These are phyloP conservation scores for Zopfia rhizophila DNA, from an alignment of 2,329 filamentous ascomycete species.

Conservation along the genomic window DNA sequence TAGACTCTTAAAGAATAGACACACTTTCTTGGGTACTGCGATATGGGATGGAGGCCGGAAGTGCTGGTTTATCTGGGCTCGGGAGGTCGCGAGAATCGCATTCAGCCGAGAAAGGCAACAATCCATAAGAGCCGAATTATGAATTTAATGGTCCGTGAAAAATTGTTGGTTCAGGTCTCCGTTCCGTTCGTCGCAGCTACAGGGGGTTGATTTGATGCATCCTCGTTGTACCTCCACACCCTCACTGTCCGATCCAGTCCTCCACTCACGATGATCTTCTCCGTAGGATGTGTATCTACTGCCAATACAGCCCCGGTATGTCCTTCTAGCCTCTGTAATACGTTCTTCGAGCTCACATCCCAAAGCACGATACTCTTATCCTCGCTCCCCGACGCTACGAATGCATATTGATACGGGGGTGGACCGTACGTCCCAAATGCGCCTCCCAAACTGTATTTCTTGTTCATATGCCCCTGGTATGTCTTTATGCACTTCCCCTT, in stretches of 20 bases:
- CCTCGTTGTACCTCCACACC: constrained; percentile 65
- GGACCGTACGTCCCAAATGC: constrained; percentile 77
- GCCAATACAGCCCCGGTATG: constrained; percentile 69
- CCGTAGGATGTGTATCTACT: constrained; percentile 67
- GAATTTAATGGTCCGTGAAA: too few relatives aligned
- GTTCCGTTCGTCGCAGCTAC: too few relatives aligned
- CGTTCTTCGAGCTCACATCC: constrained; percentile 87
- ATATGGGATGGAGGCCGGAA: too few relatives aligned
- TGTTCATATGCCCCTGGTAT: constrained; percentile 91
- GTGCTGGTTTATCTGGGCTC: too few relatives aligned
- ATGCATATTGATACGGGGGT: constrained; percentile 59
- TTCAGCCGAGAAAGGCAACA: too few relatives aligned
- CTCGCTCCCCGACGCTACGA: constrained; percentile 86
- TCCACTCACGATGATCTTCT: constrained; percentile 68
- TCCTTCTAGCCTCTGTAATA: constrained; percentile 73
- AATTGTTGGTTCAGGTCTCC: too few relatives aligned
- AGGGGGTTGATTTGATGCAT: too few relatives aligned
- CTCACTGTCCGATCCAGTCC: constrained; percentile 70
- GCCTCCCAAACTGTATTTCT: constrained; percentile 83
- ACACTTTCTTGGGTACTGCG: too few relatives aligned
- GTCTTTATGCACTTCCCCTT: constrained; percentile 94
- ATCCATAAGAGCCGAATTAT: too few relatives aligned
- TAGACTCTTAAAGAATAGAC: too few relatives aligned
- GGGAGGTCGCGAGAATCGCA: too few relatives aligned
- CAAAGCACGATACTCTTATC: constrained; percentile 87